phyloP scores from a whole-genome alignment of 345 rosid species.

The Balakata baccata region DNA sequence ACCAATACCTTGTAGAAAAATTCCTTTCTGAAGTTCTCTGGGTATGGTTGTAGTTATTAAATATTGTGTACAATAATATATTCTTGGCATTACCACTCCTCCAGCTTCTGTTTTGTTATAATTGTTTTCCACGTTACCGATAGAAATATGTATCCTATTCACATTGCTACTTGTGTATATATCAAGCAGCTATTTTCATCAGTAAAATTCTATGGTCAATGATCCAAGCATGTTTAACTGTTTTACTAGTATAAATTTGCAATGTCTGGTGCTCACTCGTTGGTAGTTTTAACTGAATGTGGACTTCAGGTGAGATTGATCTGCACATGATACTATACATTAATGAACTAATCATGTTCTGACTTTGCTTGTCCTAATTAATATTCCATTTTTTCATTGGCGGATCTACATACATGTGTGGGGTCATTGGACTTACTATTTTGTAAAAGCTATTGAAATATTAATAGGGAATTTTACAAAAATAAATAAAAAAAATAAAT shows the following conservation, averaged over 20 bases:
- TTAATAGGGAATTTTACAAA: too few species aligned
- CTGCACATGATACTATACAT: neutral
- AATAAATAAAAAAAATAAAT: too few species aligned
- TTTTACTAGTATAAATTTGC: neutral
- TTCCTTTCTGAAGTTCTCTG: conserved; percentile 12
- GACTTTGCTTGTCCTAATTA: neutral
- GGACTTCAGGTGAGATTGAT: neutral
- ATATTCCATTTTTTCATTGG: too few species aligned
- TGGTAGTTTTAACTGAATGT: neutral
- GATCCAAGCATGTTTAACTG: neutral
- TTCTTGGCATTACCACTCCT: conserved; percentile 9
- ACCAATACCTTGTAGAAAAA: conserved; percentile 6
- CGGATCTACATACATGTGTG: neutral
- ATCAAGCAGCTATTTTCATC: neutral
- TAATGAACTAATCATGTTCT: neutral
- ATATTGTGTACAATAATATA: conserved; percentile 16
- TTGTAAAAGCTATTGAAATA: too few species aligned
- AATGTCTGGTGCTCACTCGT: neutral
- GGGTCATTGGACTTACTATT: too few species aligned
- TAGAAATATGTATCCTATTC: too few species aligned
- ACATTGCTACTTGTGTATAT: too few species aligned
- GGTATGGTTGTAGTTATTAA: conserved; percentile 24
- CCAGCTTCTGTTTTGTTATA: too few species aligned
- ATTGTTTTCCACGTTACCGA: too few species aligned
- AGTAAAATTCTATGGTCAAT: neutral